These are phyloP conservation scores for Butyriboletus loyo DNA, from an alignment of 768 basidiomycete genomes.

Conservation along the genomic window DNA sequence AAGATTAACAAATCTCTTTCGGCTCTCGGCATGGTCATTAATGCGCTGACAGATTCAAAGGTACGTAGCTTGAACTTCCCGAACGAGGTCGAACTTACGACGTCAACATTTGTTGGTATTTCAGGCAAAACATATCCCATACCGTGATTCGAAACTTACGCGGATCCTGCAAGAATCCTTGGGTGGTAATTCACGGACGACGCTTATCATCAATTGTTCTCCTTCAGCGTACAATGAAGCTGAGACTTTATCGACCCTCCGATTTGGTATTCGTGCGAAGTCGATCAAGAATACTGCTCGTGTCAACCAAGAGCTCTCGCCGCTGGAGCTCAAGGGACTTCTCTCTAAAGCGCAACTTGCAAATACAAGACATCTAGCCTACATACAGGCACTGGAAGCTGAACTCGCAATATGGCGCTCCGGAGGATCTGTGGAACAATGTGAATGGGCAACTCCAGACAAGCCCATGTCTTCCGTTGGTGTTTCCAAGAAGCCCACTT, in stretches of 20 bases:
- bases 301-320: conserved; percentile 96
- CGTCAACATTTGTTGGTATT: conserved; percentile 1
- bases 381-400: conserved; percentile 86
- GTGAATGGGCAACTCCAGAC: conserved; percentile 74
- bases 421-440: conserved; percentile 80
- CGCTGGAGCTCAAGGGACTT: conserved; percentile 90
- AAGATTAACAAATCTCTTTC: conserved; percentile 99
- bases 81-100: conserved; percentile 1
- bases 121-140: conserved; percentile 94
- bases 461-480: conserved; percentile 48
- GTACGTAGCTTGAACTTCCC: conserved; percentile 38
- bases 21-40: conserved; percentile 99
- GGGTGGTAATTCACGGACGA: conserved; percentile 92
- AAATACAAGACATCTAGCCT: conserved; percentile 78
- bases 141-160: conserved; percentile 98
- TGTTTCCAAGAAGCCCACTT: conserved; percentile 44
- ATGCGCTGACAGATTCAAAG: conserved; percentile 94
- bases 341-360: conserved; percentile 87
- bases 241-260: conserved; percentile 94
- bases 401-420: conserved; percentile 88
- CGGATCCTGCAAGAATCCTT: conserved; percentile 98
- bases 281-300: conserved; percentile 99
- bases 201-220: conserved; percentile 99
- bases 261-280: conserved; percentile 99
- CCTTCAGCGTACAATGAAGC: conserved; percentile 96